These are phyloP conservation scores for Westerdykella sp. DNA, from an alignment of 2,329 filamentous ascomycete genomes.

Conservation along the genomic window DNA sequence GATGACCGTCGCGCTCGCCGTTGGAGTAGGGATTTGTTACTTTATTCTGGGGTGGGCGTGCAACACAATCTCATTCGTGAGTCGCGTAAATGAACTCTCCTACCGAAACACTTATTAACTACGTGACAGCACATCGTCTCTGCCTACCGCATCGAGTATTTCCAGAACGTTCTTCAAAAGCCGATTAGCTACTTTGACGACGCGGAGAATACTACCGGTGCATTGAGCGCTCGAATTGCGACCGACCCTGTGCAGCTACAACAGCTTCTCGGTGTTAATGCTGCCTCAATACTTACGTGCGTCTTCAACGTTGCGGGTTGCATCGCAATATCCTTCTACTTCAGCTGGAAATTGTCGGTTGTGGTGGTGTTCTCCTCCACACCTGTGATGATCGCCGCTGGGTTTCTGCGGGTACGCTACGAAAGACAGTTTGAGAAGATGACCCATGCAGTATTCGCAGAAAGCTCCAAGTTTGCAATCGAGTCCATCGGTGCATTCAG, in stretches of 20 bases:
- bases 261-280: constrained; percentile 24
- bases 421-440: constrained; percentile 19
- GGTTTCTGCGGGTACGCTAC: constrained; percentile 68
- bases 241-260: constrained; percentile 22
- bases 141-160: constrained; percentile 72
- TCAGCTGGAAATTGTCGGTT: constrained; percentile 80
- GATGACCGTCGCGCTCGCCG: constrained; percentile 17
- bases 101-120: constrained; percentile 1
- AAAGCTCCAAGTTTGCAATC: constrained; percentile 79
- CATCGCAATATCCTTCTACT: constrained; percentile 58
- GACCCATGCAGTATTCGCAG: constrained; percentile 67
- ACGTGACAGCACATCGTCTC: constrained; percentile 43
- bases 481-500: constrained; percentile 89
- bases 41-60: constrained; percentile 21
- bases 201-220: constrained; percentile 80
- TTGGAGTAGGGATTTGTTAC: constrained; percentile 17
- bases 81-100: not conserved
- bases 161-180: constrained; percentile 80
- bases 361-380: constrained; percentile 59
- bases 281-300: constrained; percentile 75
- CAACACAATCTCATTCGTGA: constrained; percentile 19
- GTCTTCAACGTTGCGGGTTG: constrained; percentile 70
- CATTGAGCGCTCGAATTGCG: constrained; percentile 60
- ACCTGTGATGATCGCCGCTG: constrained; percentile 70
- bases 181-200: constrained; percentile 88